These are phyloP conservation scores for Zhuliangozyma blackwelliae DNA, from an alignment of 1,139 yeast genomes.

Conservation along the genomic window DNA sequence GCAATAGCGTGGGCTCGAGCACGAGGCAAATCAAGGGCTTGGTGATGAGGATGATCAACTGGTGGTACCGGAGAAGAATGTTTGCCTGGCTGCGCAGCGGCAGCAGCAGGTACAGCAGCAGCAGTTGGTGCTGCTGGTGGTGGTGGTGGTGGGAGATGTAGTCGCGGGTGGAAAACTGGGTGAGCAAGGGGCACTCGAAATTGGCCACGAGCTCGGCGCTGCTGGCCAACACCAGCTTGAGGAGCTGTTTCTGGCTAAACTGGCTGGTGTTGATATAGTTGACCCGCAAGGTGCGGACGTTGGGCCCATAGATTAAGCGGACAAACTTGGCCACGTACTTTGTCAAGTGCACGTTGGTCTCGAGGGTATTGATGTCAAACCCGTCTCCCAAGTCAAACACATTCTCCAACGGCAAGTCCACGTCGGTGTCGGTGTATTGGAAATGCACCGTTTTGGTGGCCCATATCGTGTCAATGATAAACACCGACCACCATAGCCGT, in stretches of 20 bases:
- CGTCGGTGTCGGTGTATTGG: conserved; percentile 48
- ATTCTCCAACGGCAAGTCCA: conserved; percentile 41
- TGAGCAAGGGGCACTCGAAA: conserved; percentile 30
- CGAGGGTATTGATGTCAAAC: conserved; percentile 30
- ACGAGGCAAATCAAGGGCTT: conserved; percentile 43
- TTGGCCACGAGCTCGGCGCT: conserved; percentile 25
- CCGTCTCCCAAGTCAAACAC: conserved; percentile 25
- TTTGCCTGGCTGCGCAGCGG: conserved; percentile 28
- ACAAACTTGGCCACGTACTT: conserved; percentile 34
- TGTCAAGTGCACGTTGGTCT: conserved; percentile 37
- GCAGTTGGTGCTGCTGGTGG: too few species aligned
- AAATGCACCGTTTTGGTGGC: conserved; percentile 48
- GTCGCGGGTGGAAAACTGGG: conserved; percentile 17
- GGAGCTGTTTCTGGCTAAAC: conserved; percentile 31
- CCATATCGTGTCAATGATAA: conserved; percentile 48
- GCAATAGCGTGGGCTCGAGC: conserved; percentile 26
- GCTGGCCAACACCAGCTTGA: conserved; percentile 28
- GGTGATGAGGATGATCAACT: conserved; percentile 39
- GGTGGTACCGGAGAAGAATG: conserved; percentile 44
- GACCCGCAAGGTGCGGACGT: conserved; percentile 33
- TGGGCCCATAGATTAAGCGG: conserved; percentile 33
- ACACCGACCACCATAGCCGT: conserved; percentile 54
- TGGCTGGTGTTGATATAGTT: conserved; percentile 40
- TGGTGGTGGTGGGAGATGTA: conserved; percentile 15
- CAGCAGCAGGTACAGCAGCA: too few species aligned